A percentile compares a stretch with the other conserved stretches of the same genome.
Conservation (phyloP, 345 rosid genomes). For the Sonneratia caseolaris region DNA sequence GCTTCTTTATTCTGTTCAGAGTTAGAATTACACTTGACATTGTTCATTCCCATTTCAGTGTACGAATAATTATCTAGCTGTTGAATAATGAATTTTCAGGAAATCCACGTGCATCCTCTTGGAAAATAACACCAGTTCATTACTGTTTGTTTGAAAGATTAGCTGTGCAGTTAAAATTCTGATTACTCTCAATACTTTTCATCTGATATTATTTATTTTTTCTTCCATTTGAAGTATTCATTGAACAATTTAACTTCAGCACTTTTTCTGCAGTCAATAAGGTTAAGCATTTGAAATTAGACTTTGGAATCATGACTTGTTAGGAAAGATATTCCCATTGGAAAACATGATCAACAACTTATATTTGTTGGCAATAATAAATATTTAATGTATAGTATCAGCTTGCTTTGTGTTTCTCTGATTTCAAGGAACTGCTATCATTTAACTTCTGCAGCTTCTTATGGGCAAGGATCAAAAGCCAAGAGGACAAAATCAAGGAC, state of each 20-base stretch:
- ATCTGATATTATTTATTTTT: not conserved
- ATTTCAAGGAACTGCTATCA: not conserved
- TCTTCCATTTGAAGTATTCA: not conserved
- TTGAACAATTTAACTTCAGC: not conserved
- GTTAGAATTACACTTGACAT: not conserved
- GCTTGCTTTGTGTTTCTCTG: not conserved
- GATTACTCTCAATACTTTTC: not conserved
- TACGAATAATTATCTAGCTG: not conserved
- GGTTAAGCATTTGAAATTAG: not conserved
- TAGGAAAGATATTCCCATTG: not conserved
- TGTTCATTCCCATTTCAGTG: not conserved
- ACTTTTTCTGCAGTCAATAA: not conserved
- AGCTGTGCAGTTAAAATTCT: not conserved
- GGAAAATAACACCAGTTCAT: not conserved
- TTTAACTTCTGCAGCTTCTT: conserved; percentile 38
- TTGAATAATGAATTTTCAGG: not conserved
- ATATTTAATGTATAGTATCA: not conserved
- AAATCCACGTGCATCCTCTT: not conserved
- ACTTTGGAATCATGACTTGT: not conserved
- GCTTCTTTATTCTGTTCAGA: not conserved
- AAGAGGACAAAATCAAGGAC: conserved; percentile 41
- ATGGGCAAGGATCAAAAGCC: conserved; percentile 60
- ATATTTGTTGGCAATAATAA: not conserved
- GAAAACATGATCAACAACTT: not conserved
- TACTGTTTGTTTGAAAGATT: not conserved